Evolutionary conservation across 768 basidiomycete genomes (phyloP).

Genomic region (Leucogyrophana mollusca): DNA sequence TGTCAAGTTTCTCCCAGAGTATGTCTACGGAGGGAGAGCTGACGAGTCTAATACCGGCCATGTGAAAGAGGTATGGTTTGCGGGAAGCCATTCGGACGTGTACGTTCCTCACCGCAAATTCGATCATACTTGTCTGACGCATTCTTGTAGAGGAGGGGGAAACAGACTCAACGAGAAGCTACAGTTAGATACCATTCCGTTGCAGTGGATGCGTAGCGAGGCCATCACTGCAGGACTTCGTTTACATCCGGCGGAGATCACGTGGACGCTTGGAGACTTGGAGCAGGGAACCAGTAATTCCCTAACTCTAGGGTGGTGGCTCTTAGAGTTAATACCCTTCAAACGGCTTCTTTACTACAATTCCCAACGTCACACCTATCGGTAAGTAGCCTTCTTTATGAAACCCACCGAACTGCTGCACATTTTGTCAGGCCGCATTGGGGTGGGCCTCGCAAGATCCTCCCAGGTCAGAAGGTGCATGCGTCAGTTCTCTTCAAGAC

Average conservation of each 20-base stretch:
- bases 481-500: constrained; percentile 29
- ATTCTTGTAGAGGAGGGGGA: constrained; percentile 23
- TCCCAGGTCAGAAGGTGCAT: constrained; percentile 30
- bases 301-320: constrained; percentile 18
- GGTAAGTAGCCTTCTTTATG: constrained; percentile 8
- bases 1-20: constrained; percentile 48
- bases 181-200: constrained; percentile 25
- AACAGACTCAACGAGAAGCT: constrained; percentile 25
- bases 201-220: constrained; percentile 32
- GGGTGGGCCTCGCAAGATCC: constrained; percentile 22
- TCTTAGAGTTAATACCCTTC: constrained; percentile 21
- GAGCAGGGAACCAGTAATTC: constrained; percentile 20
- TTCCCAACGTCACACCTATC: constrained; percentile 17
- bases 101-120: constrained; percentile 14
- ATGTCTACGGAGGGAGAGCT: constrained; percentile 28
- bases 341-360: constrained; percentile 26
- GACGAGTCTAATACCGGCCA: constrained; percentile 11
- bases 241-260: constrained; percentile 20
- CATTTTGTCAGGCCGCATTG: constrained; percentile 20
- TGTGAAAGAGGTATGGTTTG: constrained; percentile 44
- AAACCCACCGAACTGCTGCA: neutral
- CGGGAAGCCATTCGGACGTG: constrained; percentile 40
- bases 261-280: constrained; percentile 28
- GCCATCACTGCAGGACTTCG: constrained; percentile 22
- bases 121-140: constrained; percentile 4